Evolutionary conservation across 2,329 filamentous ascomycete genomes (phyloP), one percentile per base, ranked within the genome.

Genomic region (Pseudocercospora cruenta): DNA sequence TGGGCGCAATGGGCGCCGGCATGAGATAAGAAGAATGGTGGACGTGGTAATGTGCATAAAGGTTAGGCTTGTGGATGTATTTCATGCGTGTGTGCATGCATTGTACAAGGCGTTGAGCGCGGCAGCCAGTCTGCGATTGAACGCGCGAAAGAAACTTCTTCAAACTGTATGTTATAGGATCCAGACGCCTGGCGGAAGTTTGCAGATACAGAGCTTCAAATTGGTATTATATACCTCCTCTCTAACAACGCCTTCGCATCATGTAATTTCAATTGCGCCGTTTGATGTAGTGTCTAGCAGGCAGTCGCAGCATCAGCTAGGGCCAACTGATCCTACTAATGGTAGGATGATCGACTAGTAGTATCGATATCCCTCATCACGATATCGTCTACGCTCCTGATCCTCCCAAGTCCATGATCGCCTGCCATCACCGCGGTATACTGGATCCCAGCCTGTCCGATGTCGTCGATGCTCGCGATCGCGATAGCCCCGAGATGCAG

Each of bases 1-100:
- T 76, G 69, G 73, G 71, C 3, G 71, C 69, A 21, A 71, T 72
- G 69, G 68, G 63, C 10, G 66, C 67, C 21, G 62, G 36, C 53
- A 70, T 70, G 67, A 67, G 67, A 63, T 69, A 63, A 62, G 19
- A n/a, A 43, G n/a, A 43, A 60, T 57, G 59, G 43, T 39, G 26
- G 21, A 26, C 19, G 54, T 21, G 62, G 55, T 58, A 45, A 55
- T 57, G 51, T 58, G 64, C 57, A 64, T 57, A 60, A 57, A 64
- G 39, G 5, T 43, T 4, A 19, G 16, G 39, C 39, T 43, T 68
- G 66, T 68, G 60, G 60, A 65, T 68, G 66, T 59, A 51, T 62
- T 62, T 43, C 36, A 54, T 45, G 65, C 49, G 22, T 53, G 55
- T 33, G 47, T 62, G 64, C 64, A 63, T 58, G 55, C 55, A 58